phyloP scores from a whole-genome alignment of 805 yeast genomes.

The Teunomyces gatunensis region DNA sequence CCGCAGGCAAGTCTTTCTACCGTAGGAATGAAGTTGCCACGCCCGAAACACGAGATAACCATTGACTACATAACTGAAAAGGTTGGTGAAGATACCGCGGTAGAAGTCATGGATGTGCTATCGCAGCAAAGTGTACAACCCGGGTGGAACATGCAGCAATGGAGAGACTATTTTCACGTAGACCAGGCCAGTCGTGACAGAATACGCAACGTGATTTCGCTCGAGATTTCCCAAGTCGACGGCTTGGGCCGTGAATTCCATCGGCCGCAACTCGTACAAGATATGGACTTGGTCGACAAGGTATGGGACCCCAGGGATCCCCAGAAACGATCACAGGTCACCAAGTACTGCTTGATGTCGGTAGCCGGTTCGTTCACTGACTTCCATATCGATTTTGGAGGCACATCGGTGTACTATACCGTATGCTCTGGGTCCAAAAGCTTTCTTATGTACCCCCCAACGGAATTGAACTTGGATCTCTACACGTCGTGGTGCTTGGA shows the following conservation, averaged over 20 bases:
- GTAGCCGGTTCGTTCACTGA: constrained; percentile 80
- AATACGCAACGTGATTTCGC: constrained; percentile 74
- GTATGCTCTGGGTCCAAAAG: constrained; percentile 72
- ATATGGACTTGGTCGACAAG: constrained; percentile 65
- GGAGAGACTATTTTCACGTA: constrained; percentile 69
- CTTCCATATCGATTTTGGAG: constrained; percentile 90
- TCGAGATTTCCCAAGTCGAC: constrained; percentile 66
- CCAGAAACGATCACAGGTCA: constrained; percentile 53
- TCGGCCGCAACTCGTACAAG: constrained; percentile 66
- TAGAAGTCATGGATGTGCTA: constrained; percentile 88
- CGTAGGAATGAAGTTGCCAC: constrained; percentile 57
- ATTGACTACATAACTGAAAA: constrained; percentile 54
- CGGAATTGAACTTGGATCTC: constrained; percentile 53
- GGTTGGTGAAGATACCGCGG: constrained; percentile 60
- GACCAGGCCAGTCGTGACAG: constrained; percentile 51
- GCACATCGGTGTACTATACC: constrained; percentile 87
- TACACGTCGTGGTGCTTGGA: constrained; percentile 74
- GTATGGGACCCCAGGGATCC: constrained; percentile 50
- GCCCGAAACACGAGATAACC: constrained; percentile 34
- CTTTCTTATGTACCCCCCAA: constrained; percentile 79
- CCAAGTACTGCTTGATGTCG: constrained; percentile 83
- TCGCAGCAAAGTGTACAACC: constrained; percentile 66
- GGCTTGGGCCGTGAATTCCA: constrained; percentile 45
- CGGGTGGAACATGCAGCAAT: constrained; percentile 66
- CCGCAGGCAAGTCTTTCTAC: constrained; percentile 25